Evolutionary conservation across 1,284 basidiomycete species (phyloP).

Genomic region (Stygiomarasmius scandens): DNA sequence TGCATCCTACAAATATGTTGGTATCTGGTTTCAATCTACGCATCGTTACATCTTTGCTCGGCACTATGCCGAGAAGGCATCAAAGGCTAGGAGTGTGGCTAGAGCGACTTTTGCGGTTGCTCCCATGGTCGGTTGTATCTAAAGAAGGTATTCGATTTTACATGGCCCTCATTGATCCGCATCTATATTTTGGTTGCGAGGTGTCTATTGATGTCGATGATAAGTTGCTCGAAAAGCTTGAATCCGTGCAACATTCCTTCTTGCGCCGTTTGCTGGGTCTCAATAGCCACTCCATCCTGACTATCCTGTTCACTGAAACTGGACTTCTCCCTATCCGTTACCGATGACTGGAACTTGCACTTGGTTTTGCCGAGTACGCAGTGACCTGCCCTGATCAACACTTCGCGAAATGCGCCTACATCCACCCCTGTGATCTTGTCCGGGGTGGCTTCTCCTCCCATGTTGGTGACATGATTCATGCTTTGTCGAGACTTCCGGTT

Average conservation of each 20-base stretch:
- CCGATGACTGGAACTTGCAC: slow-evolving; percentile 5
- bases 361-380: background rate
- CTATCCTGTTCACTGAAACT: slow-evolving; percentile 16
- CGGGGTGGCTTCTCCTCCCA: too few relatives aligned
- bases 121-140: background rate
- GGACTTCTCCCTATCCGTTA: slow-evolving; percentile 16
- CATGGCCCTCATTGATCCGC: slow-evolving; percentile 26
- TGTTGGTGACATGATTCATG: too few relatives aligned
- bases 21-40: slow-evolving; percentile 1
- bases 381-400: background rate
- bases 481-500: too few relatives aligned
- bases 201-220: slow-evolving; percentile 21
- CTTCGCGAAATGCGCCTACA: too few relatives aligned
- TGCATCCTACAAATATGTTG: slow-evolving; percentile 20
- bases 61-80: slow-evolving; percentile 8
- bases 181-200: slow-evolving; percentile 30
- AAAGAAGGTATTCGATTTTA: background rate
- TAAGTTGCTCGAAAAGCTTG: background rate
- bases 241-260: slow-evolving; percentile 9
- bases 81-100: background rate
- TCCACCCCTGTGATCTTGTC: too few relatives aligned
- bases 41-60: background rate
- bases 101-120: background rate
- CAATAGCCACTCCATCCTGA: slow-evolving; percentile 2
- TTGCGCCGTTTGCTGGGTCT: slow-evolving; percentile 16